A percentile compares a stretch with the other conserved stretches of the same genome.
phyloP scores from a whole-genome alignment of 2,329 filamentous ascomycete genomes.

The Diaporthe sp. region DNA sequence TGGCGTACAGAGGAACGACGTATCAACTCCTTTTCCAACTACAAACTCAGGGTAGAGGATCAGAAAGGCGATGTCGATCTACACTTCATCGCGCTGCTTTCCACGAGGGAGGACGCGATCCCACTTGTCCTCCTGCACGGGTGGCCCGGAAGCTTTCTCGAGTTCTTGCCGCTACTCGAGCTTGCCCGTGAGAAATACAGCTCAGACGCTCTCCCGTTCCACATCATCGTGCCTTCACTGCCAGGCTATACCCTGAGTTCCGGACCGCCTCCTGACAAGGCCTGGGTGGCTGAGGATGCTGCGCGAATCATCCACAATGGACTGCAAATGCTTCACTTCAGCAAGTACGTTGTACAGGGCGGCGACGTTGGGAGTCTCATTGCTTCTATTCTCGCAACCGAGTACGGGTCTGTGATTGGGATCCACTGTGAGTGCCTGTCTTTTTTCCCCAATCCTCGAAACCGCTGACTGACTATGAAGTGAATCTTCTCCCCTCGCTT shows the following conservation, averaged over 20 bases:
- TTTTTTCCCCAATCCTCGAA: neutral
- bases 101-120: slow-evolving; percentile 60
- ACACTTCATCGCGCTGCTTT: slow-evolving; percentile 70
- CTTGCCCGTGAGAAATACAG: slow-evolving; percentile 62
- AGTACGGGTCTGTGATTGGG: slow-evolving; percentile 62
- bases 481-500: neutral
- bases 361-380: slow-evolving; percentile 67
- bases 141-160: slow-evolving; percentile 67
- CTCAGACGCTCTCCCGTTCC: slow-evolving; percentile 65
- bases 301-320: slow-evolving; percentile 64
- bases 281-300: slow-evolving; percentile 57
- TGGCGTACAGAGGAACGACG: slow-evolving; percentile 56
- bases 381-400: slow-evolving; percentile 57
- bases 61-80: slow-evolving; percentile 54
- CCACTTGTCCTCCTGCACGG: slow-evolving; percentile 67
- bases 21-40: slow-evolving; percentile 66
- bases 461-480: neutral
- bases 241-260: slow-evolving; percentile 67
- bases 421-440: slow-evolving; percentile 46
- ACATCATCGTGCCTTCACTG: slow-evolving; percentile 68
- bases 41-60: slow-evolving; percentile 56
- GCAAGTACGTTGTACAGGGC: slow-evolving; percentile 66
- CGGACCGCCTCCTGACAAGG: slow-evolving; percentile 58
- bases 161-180: slow-evolving; percentile 67
- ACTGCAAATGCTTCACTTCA: slow-evolving; percentile 67